Evolutionary conservation across 2,329 filamentous ascomycete species (phyloP).

Genomic region (Colletotrichum kahawae): DNA sequence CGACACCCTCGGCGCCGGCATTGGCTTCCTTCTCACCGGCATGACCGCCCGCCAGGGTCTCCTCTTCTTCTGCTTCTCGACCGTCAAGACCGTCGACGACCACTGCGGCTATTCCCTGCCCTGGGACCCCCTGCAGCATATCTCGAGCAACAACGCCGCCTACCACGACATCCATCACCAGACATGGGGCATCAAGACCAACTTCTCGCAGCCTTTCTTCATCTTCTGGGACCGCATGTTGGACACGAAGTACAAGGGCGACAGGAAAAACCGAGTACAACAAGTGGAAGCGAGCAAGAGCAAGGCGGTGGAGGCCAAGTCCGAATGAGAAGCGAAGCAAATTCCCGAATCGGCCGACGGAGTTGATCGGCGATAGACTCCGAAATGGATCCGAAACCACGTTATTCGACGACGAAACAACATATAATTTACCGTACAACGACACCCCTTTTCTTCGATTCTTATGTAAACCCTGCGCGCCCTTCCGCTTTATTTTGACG

Average conservation of each 20-base stretch:
- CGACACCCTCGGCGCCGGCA: conserved; percentile 85
- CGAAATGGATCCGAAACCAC: background rate
- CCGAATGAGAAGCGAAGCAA: background rate
- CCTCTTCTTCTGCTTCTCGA: conserved; percentile 86
- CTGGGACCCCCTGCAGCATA: conserved; percentile 89
- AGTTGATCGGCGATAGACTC: background rate
- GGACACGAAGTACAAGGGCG: conserved; percentile 82
- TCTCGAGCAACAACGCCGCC: conserved; percentile 92
- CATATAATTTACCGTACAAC: conserved; percentile 2
- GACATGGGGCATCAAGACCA: conserved; percentile 98
- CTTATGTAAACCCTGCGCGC: background rate
- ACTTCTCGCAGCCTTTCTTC: conserved; percentile 91
- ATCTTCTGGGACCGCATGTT: conserved; percentile 91
- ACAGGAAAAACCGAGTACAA: conserved; percentile 34
- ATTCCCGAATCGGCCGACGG: background rate
- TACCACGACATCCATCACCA: conserved; percentile 99
- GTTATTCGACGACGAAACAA: background rate
- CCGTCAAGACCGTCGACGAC: conserved; percentile 96
- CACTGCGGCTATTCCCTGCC: conserved; percentile 97
- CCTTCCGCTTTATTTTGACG: background rate
- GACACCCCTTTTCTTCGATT: background rate
- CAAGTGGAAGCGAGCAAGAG: background rate
- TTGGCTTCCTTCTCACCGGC: conserved; percentile 80
- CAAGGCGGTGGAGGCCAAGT: conserved; percentile 13
- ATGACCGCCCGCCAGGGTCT: conserved; percentile 89